Evolutionary conservation across 139 green algal species (phyloP).

Genomic region (Ettlia oleoabundans): DNA sequence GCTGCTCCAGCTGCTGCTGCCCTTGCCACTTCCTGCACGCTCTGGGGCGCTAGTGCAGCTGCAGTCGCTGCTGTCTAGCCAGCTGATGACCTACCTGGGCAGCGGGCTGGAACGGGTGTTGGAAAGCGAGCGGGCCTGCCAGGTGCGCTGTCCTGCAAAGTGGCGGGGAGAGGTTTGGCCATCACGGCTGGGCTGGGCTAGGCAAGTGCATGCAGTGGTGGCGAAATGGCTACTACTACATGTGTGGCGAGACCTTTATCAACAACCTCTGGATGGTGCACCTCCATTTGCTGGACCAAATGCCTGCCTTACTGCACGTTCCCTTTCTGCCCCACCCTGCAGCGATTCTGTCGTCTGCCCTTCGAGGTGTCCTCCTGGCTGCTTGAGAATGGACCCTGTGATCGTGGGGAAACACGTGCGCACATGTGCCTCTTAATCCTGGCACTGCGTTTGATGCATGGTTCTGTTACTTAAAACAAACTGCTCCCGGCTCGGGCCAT

Average conservation of each 20-base stretch:
- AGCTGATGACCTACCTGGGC: constrained; percentile 30
- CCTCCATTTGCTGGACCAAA: not conserved
- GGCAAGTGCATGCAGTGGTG: no score
- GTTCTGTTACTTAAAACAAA: no score
- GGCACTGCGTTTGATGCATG: no score
- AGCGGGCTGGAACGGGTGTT: constrained; percentile 18
- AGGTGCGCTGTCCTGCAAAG: constrained; percentile 19
- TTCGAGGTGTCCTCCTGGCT: constrained; percentile 16
- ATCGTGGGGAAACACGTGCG: constrained; percentile 20
- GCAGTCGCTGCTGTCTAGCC: constrained; percentile 9
- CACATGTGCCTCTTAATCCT: no score
- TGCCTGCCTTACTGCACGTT: not conserved
- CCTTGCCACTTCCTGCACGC: not conserved
- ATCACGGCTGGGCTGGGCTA: no score
- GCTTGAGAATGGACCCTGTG: constrained; percentile 10
- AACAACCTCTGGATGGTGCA: no score
- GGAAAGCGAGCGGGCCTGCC: constrained; percentile 27
- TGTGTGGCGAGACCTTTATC: no score
- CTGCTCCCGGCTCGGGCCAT: no score
- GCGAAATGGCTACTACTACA: no score
- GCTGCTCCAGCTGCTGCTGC: constrained; percentile 34
- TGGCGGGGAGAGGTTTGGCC: no score
- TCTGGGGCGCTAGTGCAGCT: constrained; percentile 9
- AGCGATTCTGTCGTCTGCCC: constrained; percentile 25
- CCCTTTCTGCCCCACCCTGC: not conserved